Conservation (phyloP, 345 rosid genomes). For the Salix brachista region DNA sequence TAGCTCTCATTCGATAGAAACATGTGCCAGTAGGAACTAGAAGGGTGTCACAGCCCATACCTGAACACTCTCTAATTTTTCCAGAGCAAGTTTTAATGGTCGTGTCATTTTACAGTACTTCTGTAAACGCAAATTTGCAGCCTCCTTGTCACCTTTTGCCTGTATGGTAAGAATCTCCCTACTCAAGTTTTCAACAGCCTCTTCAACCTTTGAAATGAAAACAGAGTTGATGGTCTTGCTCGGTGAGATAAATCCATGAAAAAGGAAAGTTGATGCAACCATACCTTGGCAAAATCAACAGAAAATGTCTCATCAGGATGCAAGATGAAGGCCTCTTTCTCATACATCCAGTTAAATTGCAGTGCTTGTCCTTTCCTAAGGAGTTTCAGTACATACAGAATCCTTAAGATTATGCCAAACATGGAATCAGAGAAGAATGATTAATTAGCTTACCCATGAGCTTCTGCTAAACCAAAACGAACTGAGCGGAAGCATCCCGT, state of each 20-base stretch:
- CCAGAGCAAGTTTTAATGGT: slow-evolving; percentile 58
- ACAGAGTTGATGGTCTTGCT: slow-evolving; percentile 8
- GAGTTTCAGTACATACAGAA: slow-evolving; percentile 13
- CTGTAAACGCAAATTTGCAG: slow-evolving; percentile 57
- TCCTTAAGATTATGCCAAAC: slow-evolving; percentile 8
- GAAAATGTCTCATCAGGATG: slow-evolving; percentile 62
- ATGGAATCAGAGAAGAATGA: slow-evolving; percentile 12
- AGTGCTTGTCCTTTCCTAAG: slow-evolving; percentile 85
- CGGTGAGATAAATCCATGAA: not conserved
- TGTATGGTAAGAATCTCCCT: slow-evolving; percentile 75
- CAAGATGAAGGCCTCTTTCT: slow-evolving; percentile 71
- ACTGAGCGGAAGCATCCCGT: slow-evolving; percentile 92
- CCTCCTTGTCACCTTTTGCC: slow-evolving; percentile 79
- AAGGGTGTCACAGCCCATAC: slow-evolving; percentile 26
- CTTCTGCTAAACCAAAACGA: slow-evolving; percentile 86
- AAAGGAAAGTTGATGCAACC: slow-evolving; percentile 1
- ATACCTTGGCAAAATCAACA: slow-evolving; percentile 77
- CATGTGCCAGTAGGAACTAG: not conserved
- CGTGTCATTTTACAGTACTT: slow-evolving; percentile 60
- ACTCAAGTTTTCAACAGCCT: slow-evolving; percentile 78
- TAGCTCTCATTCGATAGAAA: not conserved
- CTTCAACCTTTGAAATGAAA: slow-evolving; percentile 50
- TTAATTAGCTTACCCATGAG: slow-evolving; percentile 70
- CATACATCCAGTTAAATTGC: slow-evolving; percentile 88
- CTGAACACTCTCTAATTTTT: slow-evolving; percentile 57